Evolutionary conservation across 1,139 yeast genomes (phyloP), one percentile per base, ranked within the genome.

Genomic region (Tardiomyces digboiensis): DNA sequence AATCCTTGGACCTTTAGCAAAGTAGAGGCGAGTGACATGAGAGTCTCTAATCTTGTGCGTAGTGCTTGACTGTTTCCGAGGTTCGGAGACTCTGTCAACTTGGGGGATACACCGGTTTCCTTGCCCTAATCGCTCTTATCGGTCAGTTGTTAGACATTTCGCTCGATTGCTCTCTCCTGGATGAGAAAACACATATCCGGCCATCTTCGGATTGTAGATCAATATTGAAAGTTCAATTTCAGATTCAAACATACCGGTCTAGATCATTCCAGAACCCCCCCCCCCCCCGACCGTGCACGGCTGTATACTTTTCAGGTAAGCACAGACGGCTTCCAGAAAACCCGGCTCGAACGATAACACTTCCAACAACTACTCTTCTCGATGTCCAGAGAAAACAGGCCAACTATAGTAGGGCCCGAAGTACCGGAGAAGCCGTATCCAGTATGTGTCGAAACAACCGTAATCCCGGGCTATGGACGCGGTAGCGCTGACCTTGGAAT

Each of bases 401-500:
- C 66, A 2, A 19, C 40, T 38, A 53, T 63, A 23, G 66, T 56
- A 1, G 69, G 69, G 1, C 84, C 89, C 4, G 72, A 66, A 1
- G 41, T 54, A 0, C 84, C 86, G 1, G 52, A 49, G 36, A 39
- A 61, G 0, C 95, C 95, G 7, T 89, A 61, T 55, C 97, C 98
- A 0, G 67, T 87, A 2, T 58, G 64, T 1, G 73, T 77, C 10
- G 62, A 54, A 23, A 56, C 87, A 7, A 67, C 70, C 29, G 78
- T 93, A 36, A 75, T 85, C 19, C 75, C 91, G 38, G 98, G 99
- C 0, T 91, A 86, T 64, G 99, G 98, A 3, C 74, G 99, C 48
- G 99, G 99, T 1, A 86, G 96, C 0, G 66, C 93, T 0, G 96
- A 88, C 55, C 71, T 93, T 41, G 97, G 97, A 0, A 84, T 88